Evolutionary conservation across 2,329 filamentous ascomycete genomes (phyloP).

Genomic region (Acephala macrosclerotiorum): DNA sequence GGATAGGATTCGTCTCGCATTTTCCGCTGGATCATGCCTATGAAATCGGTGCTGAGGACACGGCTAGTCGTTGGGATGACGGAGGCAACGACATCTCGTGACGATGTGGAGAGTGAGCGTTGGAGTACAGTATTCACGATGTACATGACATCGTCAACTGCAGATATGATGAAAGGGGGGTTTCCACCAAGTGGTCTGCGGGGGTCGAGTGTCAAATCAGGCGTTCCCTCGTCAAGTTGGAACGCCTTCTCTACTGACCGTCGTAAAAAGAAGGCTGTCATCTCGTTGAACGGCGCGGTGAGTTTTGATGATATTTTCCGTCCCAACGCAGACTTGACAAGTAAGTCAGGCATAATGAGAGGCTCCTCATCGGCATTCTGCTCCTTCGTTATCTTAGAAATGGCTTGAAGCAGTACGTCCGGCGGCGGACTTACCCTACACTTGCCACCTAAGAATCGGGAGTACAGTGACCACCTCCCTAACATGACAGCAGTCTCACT

Average conservation of each 20-base stretch:
- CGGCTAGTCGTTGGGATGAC: slow-evolving; percentile 81
- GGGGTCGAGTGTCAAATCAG: slow-evolving; percentile 80
- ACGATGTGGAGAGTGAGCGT: slow-evolving; percentile 85
- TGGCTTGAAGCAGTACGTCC: slow-evolving; percentile 36
- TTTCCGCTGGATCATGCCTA: slow-evolving; percentile 96
- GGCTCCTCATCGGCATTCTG: slow-evolving; percentile 59
- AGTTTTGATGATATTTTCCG: slow-evolving; percentile 81
- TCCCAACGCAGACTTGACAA: slow-evolving; percentile 80
- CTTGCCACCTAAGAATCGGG: slow-evolving; percentile 86
- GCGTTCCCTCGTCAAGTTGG: slow-evolving; percentile 91
- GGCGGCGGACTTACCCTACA: slow-evolving; percentile 68
- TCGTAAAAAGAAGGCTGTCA: slow-evolving; percentile 97
- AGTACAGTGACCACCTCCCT: slow-evolving; percentile 90
- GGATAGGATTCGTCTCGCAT: slow-evolving; percentile 98
- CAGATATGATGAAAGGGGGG: slow-evolving; percentile 90
- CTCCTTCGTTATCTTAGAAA: slow-evolving; percentile 54
- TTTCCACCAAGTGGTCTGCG: slow-evolving; percentile 76
- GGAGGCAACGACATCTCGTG: slow-evolving; percentile 77
- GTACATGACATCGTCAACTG: slow-evolving; percentile 99
- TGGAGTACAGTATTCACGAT: slow-evolving; percentile 94
- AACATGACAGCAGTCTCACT: slow-evolving; percentile 93
- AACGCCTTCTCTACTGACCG: slow-evolving; percentile 97
- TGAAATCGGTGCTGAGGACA: slow-evolving; percentile 87
- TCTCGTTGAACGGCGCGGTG: slow-evolving; percentile 82
- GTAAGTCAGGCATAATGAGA: slow-evolving; percentile 74